Evolutionary conservation across 192 early-diverging fungal species (phyloP).

Genomic region (Mortierella alpina): DNA sequence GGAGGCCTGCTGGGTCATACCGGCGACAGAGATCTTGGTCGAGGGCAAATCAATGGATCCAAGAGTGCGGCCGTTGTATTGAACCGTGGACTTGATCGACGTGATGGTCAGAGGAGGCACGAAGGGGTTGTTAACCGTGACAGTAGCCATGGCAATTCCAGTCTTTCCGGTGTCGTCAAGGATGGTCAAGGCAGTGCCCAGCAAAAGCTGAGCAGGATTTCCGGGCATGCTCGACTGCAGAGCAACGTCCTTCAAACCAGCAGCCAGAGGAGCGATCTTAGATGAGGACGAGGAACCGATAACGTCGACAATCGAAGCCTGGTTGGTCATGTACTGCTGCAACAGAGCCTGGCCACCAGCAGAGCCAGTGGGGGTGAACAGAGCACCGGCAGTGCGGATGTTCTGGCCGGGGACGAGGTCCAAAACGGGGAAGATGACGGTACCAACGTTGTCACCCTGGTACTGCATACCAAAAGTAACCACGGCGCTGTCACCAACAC

Average conservation of each 20-base stretch:
- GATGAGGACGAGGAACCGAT: constrained; percentile 59
- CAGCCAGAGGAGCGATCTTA: constrained; percentile 56
- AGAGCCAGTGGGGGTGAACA: constrained; percentile 61
- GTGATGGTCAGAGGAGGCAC: constrained; percentile 59
- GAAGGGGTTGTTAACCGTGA: constrained; percentile 69
- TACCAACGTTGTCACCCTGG: constrained; percentile 57
- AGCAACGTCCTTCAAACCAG: constrained; percentile 56
- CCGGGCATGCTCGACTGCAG: constrained; percentile 62
- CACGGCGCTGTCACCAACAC: constrained; percentile 60
- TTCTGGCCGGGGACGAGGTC: constrained; percentile 60
- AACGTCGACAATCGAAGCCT: constrained; percentile 54
- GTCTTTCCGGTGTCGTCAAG: constrained; percentile 54
- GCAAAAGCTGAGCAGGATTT: constrained; percentile 56
- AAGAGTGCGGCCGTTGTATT: constrained; percentile 54
- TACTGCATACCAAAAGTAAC: constrained; percentile 61
- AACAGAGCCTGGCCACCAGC: constrained; percentile 59
- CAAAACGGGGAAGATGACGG: constrained; percentile 57
- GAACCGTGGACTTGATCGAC: constrained; percentile 58
- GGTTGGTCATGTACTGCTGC: constrained; percentile 61
- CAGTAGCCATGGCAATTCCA: constrained; percentile 56
- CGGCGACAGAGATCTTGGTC: constrained; percentile 54
- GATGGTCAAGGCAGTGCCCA: constrained; percentile 56
- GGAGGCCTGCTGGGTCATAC: constrained; percentile 49
- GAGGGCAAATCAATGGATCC: constrained; percentile 62
- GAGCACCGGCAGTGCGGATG: constrained; percentile 50